Base-by-base conservation (phyloP, 2,329 filamentous ascomycete species). In the Aspergillus sojae region DNA sequence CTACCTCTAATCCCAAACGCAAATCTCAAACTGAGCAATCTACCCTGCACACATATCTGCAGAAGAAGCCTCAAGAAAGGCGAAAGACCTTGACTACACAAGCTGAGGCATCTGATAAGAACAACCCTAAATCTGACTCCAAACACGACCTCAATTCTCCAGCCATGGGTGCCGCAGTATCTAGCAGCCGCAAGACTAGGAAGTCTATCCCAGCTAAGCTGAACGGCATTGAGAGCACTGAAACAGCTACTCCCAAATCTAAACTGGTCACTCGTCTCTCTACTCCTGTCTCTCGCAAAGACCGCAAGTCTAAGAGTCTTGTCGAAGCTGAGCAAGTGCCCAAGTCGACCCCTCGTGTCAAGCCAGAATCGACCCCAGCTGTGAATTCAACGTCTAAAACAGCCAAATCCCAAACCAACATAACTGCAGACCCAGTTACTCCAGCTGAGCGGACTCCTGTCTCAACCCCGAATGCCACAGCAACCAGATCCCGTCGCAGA, bases 201-300 rank as follows among this genome's bases (percentile, higher is more conserved):
- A 66, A 65, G 60, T 70, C 69, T 11, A 63, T 68, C 60, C 58
- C 68, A 39, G 63, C 63, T 9, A 65, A 65, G 11, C 41, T 62
- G 30, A 65, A 69, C 45, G 60, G 56, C 26, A n/a, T 58, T 21
- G 62, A n/a, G n/a, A 41, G 39, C 12, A 41, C 53, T 30, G 55
- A 66, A 30, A 64, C 56, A 11, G 39, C 21, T 10, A 53, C 39
- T n/a, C 45, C 43, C 19, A 63, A 61, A 19, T 46, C 62, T 19
- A 58, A 59, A 34, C 12, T 57, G 3, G 58, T 64, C 9, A 60
- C 62, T 57, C 66, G 50, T 34, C 45, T 57, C 10, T 62, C 67
- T 2, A 69, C 66, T 11, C 64, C 65, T 2, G 48, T 57, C 30
- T 48, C 62, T 41, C 64, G 65, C 41, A 64, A 50, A 41, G 62